Conservation (phyloP, 2,329 filamentous ascomycete genomes). For the Immersiporthe knoxdaviesiana region DNA sequence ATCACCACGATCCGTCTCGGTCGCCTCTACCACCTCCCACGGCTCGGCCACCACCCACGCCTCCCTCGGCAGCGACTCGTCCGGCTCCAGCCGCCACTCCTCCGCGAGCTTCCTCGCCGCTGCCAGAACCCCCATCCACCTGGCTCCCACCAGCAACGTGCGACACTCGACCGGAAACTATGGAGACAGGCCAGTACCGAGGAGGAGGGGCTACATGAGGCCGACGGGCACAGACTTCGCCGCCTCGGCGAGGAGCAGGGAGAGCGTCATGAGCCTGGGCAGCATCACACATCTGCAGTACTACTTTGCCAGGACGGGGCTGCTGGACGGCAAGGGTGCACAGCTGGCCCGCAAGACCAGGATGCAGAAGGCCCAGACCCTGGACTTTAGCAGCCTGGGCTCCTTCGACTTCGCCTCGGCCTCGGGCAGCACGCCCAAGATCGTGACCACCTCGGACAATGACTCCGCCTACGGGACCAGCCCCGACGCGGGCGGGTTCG, state of each 20-base stretch:
- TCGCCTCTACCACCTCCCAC: constrained; percentile 62
- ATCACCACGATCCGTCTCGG: constrained; percentile 64
- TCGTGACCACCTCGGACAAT: constrained; percentile 50
- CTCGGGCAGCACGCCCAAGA: constrained; percentile 39
- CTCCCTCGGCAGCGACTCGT: constrained; percentile 58
- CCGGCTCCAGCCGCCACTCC: constrained; percentile 61
- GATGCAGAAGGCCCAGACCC: constrained; percentile 55
- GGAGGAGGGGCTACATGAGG: constrained; percentile 81
- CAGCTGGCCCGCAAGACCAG: constrained; percentile 75
- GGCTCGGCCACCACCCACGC: constrained; percentile 54
- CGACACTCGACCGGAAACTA: constrained; percentile 53
- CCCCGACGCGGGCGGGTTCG: constrained; percentile 53
- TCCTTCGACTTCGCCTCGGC: constrained; percentile 42
- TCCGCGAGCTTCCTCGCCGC: constrained; percentile 59
- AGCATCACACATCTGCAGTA: constrained; percentile 98
- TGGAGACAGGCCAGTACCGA: constrained; percentile 40
- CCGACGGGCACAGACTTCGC: constrained; percentile 89
- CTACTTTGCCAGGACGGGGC: constrained; percentile 93
- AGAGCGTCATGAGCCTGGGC: constrained; percentile 94
- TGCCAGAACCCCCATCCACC: constrained; percentile 48
- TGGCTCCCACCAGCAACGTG: constrained; percentile 34
- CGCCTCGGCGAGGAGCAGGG: constrained; percentile 83
- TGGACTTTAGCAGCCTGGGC: constrained; percentile 61
- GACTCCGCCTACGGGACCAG: constrained; percentile 65
- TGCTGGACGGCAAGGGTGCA: constrained; percentile 91